These are phyloP conservation scores for Acanthamoeba sp. DNA, from an alignment of 208 protist species.

Conservation along the genomic window DNA sequence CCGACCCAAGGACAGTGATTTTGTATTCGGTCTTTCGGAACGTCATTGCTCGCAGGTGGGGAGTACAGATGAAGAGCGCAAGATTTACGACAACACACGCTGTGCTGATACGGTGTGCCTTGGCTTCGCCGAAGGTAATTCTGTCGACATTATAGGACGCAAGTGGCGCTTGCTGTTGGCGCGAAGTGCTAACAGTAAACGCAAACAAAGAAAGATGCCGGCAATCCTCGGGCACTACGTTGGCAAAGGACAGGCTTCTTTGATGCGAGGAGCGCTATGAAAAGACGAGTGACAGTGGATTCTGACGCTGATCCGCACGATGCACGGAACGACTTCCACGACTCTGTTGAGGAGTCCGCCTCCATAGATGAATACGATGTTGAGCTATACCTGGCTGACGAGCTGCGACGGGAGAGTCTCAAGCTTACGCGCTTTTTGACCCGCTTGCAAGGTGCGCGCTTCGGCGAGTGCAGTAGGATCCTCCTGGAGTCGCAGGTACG, in stretches of 20 bases:
- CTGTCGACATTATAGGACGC: not conserved
- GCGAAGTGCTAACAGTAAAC: no score
- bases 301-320: not conserved
- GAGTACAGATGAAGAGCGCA: not conserved
- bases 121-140: not conserved
- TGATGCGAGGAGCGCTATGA: no score
- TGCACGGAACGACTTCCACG: not conserved
- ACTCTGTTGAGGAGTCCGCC: not conserved
- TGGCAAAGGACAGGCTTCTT: no score
- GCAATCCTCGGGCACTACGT: not conserved
- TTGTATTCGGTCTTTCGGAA: slow-evolving; percentile 58
- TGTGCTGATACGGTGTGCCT: not conserved
- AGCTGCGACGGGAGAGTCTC: not conserved
- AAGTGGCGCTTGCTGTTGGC: not conserved
- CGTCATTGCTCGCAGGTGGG: not conserved
- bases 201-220: slow-evolving; percentile 1
- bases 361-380: slow-evolving; percentile 6
- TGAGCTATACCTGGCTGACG: not conserved
- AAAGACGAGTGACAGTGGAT: not conserved
- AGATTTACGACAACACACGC: not conserved
- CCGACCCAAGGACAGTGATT: slow-evolving; percentile 6
- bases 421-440: not conserved
- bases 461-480: not conserved
- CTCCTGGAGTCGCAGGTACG: not conserved
- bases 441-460: not conserved